Evolutionary conservation across 768 basidiomycete species (phyloP).

Genomic region (Inosperma sp.): DNA sequence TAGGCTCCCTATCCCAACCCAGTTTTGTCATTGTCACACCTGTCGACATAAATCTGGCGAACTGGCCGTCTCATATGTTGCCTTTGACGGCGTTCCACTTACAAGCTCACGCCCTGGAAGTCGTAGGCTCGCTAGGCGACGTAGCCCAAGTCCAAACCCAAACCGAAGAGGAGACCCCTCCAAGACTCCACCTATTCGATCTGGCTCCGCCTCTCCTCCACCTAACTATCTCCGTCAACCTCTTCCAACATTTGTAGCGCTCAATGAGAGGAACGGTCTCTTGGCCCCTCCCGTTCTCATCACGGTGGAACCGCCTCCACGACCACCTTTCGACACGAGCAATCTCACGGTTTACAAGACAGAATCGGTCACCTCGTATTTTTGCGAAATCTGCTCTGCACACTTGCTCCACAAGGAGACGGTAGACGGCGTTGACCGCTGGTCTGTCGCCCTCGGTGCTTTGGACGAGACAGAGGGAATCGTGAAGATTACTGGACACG

Average conservation of each 20-base stretch:
- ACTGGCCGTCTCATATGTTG: slow-evolving; percentile 20
- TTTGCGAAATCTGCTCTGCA: slow-evolving; percentile 28
- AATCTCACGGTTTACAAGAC: slow-evolving; percentile 24
- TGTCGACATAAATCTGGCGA: slow-evolving; percentile 29
- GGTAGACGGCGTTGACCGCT: slow-evolving; percentile 12
- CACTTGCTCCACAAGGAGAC: slow-evolving; percentile 21
- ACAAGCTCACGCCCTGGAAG: slow-evolving; percentile 8
- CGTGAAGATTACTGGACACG: slow-evolving; percentile 22
- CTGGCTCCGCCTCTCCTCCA: not conserved
- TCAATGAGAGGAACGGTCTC: not conserved
- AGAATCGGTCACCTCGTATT: slow-evolving; percentile 21
- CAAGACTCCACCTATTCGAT: slow-evolving; percentile 6
- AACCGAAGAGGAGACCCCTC: slow-evolving; percentile 1
- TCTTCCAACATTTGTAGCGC: not conserved
- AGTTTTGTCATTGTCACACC: slow-evolving; percentile 28
- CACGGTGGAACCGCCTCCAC: slow-evolving; percentile 13
- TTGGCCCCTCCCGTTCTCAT: slow-evolving; percentile 12
- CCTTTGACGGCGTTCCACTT: slow-evolving; percentile 22
- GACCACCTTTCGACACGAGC: slow-evolving; percentile 17
- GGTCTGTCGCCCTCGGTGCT: slow-evolving; percentile 25
- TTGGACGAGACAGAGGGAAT: slow-evolving; percentile 26
- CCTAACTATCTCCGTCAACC: not conserved
- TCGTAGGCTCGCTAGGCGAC: slow-evolving; percentile 6
- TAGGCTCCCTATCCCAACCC: slow-evolving; percentile 21
- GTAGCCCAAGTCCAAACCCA: slow-evolving; percentile 1